Base-by-base conservation (phyloP, 1,284 basidiomycete species). In the Uromyces viciae-fabae region DNA sequence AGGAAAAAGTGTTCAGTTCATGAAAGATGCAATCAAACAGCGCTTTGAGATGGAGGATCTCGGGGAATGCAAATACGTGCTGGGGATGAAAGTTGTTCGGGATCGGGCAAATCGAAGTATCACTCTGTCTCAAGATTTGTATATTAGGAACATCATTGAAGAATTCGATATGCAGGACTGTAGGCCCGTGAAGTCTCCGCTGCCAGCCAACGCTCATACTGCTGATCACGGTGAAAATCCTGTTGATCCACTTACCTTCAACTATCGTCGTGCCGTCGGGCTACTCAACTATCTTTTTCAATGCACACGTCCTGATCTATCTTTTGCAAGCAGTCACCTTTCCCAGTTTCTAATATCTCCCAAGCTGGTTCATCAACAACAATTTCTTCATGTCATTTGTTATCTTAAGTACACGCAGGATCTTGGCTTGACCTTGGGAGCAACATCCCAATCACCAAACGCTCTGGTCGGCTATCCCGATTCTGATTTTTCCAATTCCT, bases 281-380 rank as follows among this genome's bases (percentile, higher is more conserved):
- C 25, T 42, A 4, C 73, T 75, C 5, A 75, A 75, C n/a, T 75
- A 60, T n/a, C 31, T 75, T 1, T 28, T 75, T 1, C 73, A 75
- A 60, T 75, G 52, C n/a, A 75, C 73, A 1, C 52, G 36, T 11
- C 73, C 73, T 36, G 54, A 75, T n/a, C n/a, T 75, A 7, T 31
- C 52, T 15, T 75, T 75, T 28, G 31, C 56, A 3, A 25, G 42
- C 69, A 49, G 42, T 28, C 42, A 43, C 22, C 25, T 72, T 4
- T 72, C 69, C 25, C 64, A 68, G 25, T 40, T 4, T 22, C 42
- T 40, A 28, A 68, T n/a, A 15, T 52, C 49, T 15, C 49, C 49
- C 14, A 15, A 15, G 49, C 14, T 19, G 5, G 8, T 11, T 36
- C 64, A 40, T 5, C 36, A 3, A 68, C 33, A 40, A 40, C 42